Evolutionary conservation across 208 protist genomes (phyloP).

Genomic region (Acanthamoeba rhysodes): DNA sequence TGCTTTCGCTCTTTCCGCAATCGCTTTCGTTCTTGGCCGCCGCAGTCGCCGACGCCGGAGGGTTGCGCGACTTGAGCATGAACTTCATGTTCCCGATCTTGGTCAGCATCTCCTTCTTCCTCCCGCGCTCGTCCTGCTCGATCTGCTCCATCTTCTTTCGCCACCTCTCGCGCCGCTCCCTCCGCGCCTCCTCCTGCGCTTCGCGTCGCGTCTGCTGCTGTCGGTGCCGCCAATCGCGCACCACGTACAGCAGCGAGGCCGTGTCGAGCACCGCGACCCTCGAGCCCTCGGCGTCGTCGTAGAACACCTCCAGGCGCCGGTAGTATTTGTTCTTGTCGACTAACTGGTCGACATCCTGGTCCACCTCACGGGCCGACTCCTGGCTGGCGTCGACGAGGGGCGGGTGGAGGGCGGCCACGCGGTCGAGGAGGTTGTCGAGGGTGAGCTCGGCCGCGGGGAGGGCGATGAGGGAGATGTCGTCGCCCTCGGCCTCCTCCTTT

Average conservation of each 20-base stretch:
- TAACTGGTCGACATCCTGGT: not conserved
- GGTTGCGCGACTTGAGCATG: not conserved
- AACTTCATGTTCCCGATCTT: conserved; percentile 31
- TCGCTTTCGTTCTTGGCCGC: not conserved
- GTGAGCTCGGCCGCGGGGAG: not conserved
- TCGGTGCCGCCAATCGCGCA: not conserved
- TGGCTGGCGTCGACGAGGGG: not conserved
- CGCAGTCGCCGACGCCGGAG: too few relatives aligned
- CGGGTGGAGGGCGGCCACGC: not conserved
- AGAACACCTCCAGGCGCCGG: not conserved
- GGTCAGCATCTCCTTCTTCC: not conserved
- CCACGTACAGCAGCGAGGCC: not conserved
- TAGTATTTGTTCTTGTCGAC: not conserved
- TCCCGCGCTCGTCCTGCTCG: not conserved
- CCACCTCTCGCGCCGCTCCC: not conserved
- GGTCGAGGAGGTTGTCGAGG: not conserved
- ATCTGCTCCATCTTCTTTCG: not conserved
- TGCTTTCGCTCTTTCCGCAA: not conserved
- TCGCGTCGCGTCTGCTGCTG: not conserved
- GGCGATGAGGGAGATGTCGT: conserved; percentile 11
- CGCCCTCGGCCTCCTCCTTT: not conserved
- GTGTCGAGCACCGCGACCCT: not conserved
- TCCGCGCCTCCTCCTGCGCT: not conserved
- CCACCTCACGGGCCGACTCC: not conserved
- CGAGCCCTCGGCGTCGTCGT: conserved; percentile 12